Conservation (phyloP, 768 basidiomycete genomes). For the Calocera viscosa region DNA sequence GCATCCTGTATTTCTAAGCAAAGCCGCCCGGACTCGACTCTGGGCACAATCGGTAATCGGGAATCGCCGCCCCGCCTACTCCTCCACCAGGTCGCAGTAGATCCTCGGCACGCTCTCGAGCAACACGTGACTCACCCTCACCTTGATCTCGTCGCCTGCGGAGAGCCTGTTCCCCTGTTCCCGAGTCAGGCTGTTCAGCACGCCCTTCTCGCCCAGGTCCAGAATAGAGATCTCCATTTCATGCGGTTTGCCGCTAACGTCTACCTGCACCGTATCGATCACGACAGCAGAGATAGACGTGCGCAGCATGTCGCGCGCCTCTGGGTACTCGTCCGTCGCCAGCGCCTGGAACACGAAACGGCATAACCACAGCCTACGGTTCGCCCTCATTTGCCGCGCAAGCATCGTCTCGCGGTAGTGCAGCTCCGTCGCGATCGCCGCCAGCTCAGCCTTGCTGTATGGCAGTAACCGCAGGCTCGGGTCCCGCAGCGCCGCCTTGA, state of each 20-base stretch:
- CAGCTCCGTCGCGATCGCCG: constrained; percentile 32
- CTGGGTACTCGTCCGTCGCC: background rate
- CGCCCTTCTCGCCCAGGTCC: background rate
- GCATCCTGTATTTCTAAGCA: too few relatives aligned
- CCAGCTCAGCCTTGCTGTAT: constrained; percentile 39
- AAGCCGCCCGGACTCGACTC: too few relatives aligned
- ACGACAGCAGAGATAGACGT: background rate
- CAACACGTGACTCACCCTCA: background rate
- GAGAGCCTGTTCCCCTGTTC: background rate
- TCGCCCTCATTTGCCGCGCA: constrained; percentile 25
- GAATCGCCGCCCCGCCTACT: background rate
- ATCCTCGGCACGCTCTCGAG: background rate
- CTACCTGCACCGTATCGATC: background rate
- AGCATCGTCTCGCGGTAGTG: constrained; percentile 28
- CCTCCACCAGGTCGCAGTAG: background rate
- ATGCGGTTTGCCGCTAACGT: too few relatives aligned
- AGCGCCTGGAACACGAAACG: background rate
- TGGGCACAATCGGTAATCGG: too few relatives aligned
- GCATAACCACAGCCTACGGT: constrained; percentile 30
- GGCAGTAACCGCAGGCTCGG: constrained; percentile 23
- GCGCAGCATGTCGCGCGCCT: background rate
- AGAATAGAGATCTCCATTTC: too few relatives aligned
- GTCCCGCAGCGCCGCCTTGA: constrained; percentile 53
- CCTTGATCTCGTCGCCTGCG: background rate
- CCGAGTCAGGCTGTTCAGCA: background rate